Evolutionary conservation across 2,329 filamentous ascomycete genomes (phyloP), one percentile per base, ranked within the genome.

Genomic region (Rutstroemia sp.): DNA sequence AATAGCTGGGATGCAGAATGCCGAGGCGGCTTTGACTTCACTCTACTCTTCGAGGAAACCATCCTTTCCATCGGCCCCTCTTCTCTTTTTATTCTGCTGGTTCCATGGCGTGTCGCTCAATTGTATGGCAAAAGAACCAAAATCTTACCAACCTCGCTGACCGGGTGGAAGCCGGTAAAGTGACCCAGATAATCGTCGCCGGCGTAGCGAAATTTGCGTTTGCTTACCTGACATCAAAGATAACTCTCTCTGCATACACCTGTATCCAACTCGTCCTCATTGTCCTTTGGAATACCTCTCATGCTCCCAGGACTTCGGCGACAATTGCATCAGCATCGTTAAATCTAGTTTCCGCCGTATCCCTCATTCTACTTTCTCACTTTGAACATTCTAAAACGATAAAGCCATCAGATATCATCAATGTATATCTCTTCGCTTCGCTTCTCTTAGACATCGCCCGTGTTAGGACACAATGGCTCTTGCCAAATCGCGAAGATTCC

Each of bases 401-500:
- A 8, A 21, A 44, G 21, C 50, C 55, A 8, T 57, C 62, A 12
- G 50, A 49, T 9, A 12, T 62, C 5, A 27, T 65, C 14, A 60
- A 34, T 16, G 16, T 60, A 1, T 65, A 63, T 37, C 54, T 65
- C 5, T 38, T 63, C 1, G 41, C 53, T 10, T 61, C 59, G 2
- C 18, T 60, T 6, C 5, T 56, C 7, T 58, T 63, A 19, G 62
- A 66, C 57, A 49, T 51, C n/a, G 48, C 56, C 18, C 60, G 61
- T 49, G 49, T 51, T 2, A 50, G 65, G n/a, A 64, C 63, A 2
- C 37, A 63, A 18, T 66, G 52, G 39, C 52, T 67, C 1, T 21
- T 49, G 18, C 25, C n/a, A 8, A 38, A 38, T 10, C 39, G 56
- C 67, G 61, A 71, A 41, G 62, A 62, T 38, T 34, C 50, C 9